Evolutionary conservation across 176 grass and related monocot genomes (phyloP).

Genomic region (Secale cereale): DNA sequence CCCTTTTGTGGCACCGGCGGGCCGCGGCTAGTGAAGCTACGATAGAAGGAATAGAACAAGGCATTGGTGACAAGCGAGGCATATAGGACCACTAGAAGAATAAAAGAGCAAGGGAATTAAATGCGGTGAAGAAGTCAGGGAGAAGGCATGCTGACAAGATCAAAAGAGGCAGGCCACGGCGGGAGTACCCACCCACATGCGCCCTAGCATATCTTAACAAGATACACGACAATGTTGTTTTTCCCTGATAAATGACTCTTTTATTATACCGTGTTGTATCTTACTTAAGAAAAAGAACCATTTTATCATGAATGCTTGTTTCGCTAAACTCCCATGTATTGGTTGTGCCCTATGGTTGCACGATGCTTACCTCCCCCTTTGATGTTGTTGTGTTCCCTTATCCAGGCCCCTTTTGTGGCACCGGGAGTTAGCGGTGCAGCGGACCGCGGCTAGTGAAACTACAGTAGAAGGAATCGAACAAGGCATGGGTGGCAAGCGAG

Average conservation of each 20-base stretch:
- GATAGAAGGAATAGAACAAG: background rate
- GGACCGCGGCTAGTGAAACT: background rate
- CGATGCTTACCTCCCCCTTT: background rate
- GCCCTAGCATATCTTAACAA: no score
- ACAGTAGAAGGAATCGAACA: background rate
- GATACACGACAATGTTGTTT: no score
- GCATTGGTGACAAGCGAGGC: background rate
- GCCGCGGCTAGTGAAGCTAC: background rate
- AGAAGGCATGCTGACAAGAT: no score
- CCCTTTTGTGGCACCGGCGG: background rate
- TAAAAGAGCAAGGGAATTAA: no score
- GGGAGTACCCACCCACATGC: background rate
- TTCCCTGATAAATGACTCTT: no score
- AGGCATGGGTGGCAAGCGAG: background rate
- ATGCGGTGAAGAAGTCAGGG: no score
- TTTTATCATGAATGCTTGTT: background rate
- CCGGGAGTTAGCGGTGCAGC: no score
- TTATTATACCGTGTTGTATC: no score
- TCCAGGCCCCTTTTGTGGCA: background rate
- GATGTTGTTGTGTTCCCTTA: background rate
- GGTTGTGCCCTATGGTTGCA: background rate
- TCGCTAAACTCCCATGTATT: background rate
- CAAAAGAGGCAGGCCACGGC: no score
- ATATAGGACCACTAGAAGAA: no score
- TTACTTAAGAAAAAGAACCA: background rate